Evolutionary conservation across 129 eudicot species (phyloP), one percentile per base, ranked within the genome.

Genomic region (Lonicera japonica): DNA sequence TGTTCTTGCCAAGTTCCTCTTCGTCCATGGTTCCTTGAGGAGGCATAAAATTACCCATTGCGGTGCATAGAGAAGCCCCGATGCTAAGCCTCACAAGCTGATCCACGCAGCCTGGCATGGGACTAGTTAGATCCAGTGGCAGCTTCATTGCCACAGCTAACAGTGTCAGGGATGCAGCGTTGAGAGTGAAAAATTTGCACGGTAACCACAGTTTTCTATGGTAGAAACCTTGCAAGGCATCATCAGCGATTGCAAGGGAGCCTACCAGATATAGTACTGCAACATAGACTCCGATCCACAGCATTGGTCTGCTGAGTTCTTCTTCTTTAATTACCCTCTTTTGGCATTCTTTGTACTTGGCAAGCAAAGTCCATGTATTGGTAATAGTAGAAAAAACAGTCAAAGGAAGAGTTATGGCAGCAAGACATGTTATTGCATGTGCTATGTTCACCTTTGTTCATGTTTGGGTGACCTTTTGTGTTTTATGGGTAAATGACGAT

Each of bases 141-240:
- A 63, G 51, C 75, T 71, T 71, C 51, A 25, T 56, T 54, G 64
- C 58, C 21, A 55, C 46, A n/a, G 75, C 75, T 53, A 70, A 41
- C 14, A 55, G 16, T 0, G 70, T n/a, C n/a, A 71, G 58, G 14
- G 50, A 54, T 11, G 64, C 50, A 19, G 75, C 70, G 25, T 71
- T 71, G 17, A 63, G 5, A 3, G 64, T 54, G 22, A 71, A 71
- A 29, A 25, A 55, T 21, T 54, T 63, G 34, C 75, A 63, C 16
- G 76, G 65, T 12, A 71, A 55, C 71, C 71, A 72, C 12, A 58
- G 59, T 7, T 25, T 63, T 36, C 7, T 55, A 25, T 4, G n/a
- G 53, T n/a, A n/a, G n/a, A 47, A 47, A 47, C 53, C 53, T 47
- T 14, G 53, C 5, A 47, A 0, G 53, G n/a, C 53, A 15, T 47